Evolutionary conservation across 2,329 filamentous ascomycete species (phyloP).

Genomic region (Blastomyces emzantsi): DNA sequence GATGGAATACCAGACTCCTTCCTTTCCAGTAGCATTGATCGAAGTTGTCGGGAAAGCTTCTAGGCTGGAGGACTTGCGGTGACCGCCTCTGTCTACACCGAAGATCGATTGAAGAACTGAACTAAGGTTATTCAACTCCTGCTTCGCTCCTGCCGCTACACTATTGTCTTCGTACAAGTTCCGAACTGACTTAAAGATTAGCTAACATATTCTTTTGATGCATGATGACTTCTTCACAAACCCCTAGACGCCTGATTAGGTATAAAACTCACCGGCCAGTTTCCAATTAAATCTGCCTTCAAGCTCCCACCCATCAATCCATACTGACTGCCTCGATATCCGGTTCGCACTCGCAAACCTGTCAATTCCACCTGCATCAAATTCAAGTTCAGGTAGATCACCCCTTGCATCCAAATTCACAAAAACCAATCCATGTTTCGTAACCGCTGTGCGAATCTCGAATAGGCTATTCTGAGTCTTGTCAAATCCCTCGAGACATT

Average conservation of each 20-base stretch:
- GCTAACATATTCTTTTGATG: no score
- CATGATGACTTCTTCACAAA: background rate
- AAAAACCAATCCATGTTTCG: conserved; percentile 21
- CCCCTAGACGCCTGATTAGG: background rate
- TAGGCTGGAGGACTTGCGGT: background rate
- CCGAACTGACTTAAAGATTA: background rate
- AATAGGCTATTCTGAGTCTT: conserved; percentile 49
- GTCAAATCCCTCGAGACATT: conserved; percentile 49
- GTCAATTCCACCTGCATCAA: conserved; percentile 10
- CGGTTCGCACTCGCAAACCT: conserved; percentile 14
- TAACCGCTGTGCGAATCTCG: conserved; percentile 23
- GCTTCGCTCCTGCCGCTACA: background rate
- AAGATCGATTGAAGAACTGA: conserved; percentile 4
- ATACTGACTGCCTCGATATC: conserved; percentile 15
- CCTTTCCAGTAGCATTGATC: conserved; percentile 18
- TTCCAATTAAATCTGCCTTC: conserved; percentile 30
- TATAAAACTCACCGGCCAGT: conserved; percentile 20
- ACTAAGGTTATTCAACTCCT: background rate
- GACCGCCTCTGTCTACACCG: background rate
- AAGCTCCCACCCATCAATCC: conserved; percentile 24
- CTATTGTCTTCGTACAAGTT: background rate
- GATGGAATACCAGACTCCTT: conserved; percentile 20
- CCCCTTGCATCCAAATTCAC: conserved; percentile 21
- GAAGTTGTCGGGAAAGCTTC: conserved; percentile 22
- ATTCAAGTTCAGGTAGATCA: conserved; percentile 8